Conservation (phyloP, 108 stramenopile species). For the Chaetoceros muelleri region DNA sequence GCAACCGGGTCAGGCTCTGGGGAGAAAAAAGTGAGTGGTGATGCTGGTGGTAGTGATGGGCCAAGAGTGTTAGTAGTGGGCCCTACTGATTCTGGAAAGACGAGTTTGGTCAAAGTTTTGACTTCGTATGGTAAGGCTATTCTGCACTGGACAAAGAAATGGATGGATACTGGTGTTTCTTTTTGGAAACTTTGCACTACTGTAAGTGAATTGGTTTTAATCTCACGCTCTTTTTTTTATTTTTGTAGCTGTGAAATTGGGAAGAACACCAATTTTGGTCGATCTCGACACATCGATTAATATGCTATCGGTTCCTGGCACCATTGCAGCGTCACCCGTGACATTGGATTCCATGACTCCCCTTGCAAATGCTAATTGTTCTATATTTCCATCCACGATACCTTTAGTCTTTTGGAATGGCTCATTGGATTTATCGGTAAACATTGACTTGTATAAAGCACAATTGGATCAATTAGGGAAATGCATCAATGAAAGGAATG, state of each 20-base stretch:
- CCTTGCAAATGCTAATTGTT: constrained; percentile 45
- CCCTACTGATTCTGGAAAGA: constrained; percentile 74
- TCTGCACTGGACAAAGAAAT: too few species aligned
- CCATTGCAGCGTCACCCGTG: constrained; percentile 53
- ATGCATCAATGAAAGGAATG: constrained; percentile 41
- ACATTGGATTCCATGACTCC: constrained; percentile 34
- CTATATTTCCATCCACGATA: constrained; percentile 33
- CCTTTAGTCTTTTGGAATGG: constrained; percentile 79
- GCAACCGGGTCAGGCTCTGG: constrained; percentile 2
- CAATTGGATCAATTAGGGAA: constrained; percentile 55
- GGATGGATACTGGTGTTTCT: too few species aligned
- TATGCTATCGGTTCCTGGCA: constrained; percentile 64
- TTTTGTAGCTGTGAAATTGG: constrained; percentile 70
- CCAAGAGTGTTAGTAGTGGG: constrained; percentile 76
- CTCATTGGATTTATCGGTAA: constrained; percentile 22
- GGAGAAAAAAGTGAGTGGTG: background rate
- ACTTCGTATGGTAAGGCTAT: constrained; percentile 37
- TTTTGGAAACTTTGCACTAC: too few species aligned
- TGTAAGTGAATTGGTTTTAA: too few species aligned
- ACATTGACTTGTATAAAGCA: constrained; percentile 63
- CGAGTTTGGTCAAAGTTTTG: constrained; percentile 52
- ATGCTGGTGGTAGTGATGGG: constrained; percentile 19
- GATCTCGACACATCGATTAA: constrained; percentile 76
- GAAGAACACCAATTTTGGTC: constrained; percentile 65
- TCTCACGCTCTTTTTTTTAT: too few species aligned